Base-by-base conservation (phyloP, 2,329 filamentous ascomycete genomes). In the Monilinia fructicola region DNA sequence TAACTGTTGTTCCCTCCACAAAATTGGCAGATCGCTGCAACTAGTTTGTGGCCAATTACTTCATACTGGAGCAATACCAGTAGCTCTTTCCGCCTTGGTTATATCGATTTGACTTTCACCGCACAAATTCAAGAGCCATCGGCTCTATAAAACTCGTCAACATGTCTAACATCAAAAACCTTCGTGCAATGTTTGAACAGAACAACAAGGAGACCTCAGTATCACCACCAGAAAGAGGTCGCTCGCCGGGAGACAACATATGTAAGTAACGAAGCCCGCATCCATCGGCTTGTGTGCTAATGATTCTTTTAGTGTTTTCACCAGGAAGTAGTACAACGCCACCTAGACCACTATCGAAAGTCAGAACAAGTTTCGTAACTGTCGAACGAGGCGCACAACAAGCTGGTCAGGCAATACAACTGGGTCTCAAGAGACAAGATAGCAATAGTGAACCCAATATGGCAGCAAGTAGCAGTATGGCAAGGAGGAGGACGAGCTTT, bases 101-200 rank as follows among this genome's bases (percentile, higher is more conserved):
- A 50, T 44, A 60, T 60, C 28, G 44, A 60, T 65, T 65, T 65
- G 38, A 60, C 46, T 60, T 65, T 59, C 38, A 18, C 23, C 23
- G 31, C 31, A 35, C 54, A 31, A 65, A 4, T 31, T 65, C 54
- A 53, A 60, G 63, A 65, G 63, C 63, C 40, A 65, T 10, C 54
- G 54, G 54, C 63, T 65, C 63, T 60, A 65, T 60, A 60, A 65
- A 65, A 23, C 23, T n/a, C 46, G 31, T 52, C 63, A 72, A 66
- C n/a, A 74, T 74, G 72, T 70, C 72, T 28, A 70, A 73, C 40
- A 73, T 77, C 31, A 71, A 87, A 85, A 91, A 90, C 79, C 85
- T 93, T 71, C 84, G 89, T 73, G 90, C 90, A 75, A 92, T 91
- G 84, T 93, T 93, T 77, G 90, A 93, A 82, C 86, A 87, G 77